Evolutionary conservation across 331 rosid species (phyloP).

Genomic region (Malus hybrid): DNA sequence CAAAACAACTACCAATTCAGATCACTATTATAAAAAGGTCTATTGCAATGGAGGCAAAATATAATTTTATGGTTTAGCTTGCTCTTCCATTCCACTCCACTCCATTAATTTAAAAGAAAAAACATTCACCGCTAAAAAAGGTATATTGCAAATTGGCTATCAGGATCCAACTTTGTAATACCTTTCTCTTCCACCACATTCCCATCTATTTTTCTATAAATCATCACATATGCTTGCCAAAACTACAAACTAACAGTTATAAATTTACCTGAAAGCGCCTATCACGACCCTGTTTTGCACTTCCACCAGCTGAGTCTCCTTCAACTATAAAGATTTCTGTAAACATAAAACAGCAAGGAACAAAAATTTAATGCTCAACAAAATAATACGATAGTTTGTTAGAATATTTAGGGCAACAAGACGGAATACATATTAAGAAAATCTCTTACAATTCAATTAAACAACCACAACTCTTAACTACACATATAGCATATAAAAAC

Average conservation of each 20-base stretch:
- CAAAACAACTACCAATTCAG: no score
- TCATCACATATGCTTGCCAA: neutral
- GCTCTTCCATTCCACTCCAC: no score
- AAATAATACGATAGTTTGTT: neutral
- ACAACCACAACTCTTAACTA: neutral
- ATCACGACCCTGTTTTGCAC: slow-evolving; percentile 99
- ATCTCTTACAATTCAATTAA: neutral
- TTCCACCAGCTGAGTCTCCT: slow-evolving; percentile 99
- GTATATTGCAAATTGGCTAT: no score
- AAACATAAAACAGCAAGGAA: slow-evolving; percentile 15
- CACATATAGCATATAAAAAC: neutral
- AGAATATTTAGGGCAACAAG: neutral
- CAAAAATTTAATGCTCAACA: neutral
- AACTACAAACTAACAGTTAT: neutral
- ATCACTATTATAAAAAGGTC: no score
- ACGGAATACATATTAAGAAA: neutral
- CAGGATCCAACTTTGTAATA: no score
- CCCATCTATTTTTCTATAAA: no score
- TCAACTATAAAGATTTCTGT: slow-evolving; percentile 97
- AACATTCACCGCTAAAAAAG: no score
- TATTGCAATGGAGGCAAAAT: no score
- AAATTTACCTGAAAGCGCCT: slow-evolving; percentile 87
- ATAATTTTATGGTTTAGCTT: no score
- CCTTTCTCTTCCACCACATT: no score
- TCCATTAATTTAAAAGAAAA: no score